Evolutionary conservation across 345 rosid species (phyloP), one percentile per base, ranked within the genome.

Genomic region (Aquilaria yunnanensis): DNA sequence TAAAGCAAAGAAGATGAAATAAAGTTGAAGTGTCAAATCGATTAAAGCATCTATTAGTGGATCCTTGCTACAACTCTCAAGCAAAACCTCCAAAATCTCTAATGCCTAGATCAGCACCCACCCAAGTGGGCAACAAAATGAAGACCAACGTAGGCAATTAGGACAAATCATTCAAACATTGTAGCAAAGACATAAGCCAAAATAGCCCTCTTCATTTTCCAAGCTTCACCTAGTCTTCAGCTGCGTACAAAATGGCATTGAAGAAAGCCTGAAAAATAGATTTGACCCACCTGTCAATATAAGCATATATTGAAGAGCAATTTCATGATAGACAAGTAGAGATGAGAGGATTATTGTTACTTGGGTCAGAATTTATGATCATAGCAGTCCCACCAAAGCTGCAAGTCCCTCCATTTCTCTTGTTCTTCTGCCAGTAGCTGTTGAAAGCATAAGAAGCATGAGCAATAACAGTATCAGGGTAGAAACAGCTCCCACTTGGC

Each of bases 381-480:
- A 87, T 84, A 47, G 94, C 94, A 14, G 90, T 87, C 56, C 94
- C 94, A 37, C 94, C 90, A 45, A 87, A 87, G 60, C 67, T 69
- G 62, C 94, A 87, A 68, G 80, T 74, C 2, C 88, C 86, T 33
- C 88, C 90, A 61, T 57, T 63, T 72, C 85, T 72, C 65, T 84
- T 87, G 55, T 64, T 87, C 74, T 77, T 84, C 57, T 82, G 94
- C 94, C 90, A 84, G 63, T 84, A 87, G 67, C 83, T 81, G 54
- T 82, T 84, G 74, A 82, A 81, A 60, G 94, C 94, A 72, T 74
- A 87, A 51, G 94, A 87, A 1, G 94, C 90, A 47, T 87, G 94
- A 41, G 94, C 88, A 65, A 82, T 66, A 29, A 74, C 68, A 10
- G 83, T 80, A 23, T 84, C 81, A 1, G 94, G 94, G 9, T 78